Conservation (phyloP, 2,329 filamentous ascomycete genomes). For the Dactylella cylindrospora region DNA sequence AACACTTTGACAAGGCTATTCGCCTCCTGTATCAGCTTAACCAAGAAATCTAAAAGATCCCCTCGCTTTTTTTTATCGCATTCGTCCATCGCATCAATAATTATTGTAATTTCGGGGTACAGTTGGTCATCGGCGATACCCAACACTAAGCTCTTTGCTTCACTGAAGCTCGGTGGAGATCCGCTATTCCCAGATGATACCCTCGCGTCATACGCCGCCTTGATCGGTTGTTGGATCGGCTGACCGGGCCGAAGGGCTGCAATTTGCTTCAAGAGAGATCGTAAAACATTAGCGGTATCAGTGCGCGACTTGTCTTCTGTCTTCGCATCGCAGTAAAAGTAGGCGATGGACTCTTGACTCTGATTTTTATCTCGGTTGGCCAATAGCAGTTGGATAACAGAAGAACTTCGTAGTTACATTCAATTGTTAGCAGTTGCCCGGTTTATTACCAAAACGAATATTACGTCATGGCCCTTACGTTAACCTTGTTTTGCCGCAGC, state of each 20-base stretch:
- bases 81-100: constrained; percentile 53
- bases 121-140: constrained; percentile 49
- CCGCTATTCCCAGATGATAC: neutral
- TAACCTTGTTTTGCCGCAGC: constrained; percentile 50
- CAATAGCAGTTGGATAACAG: constrained; percentile 30
- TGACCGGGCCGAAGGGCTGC: neutral
- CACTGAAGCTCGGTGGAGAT: constrained; percentile 11
- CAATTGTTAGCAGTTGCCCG: neutral
- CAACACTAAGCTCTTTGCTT: neutral
- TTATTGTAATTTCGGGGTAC: constrained; percentile 50
- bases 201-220: constrained; percentile 2
- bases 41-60: constrained; percentile 48
- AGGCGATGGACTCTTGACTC: constrained; percentile 50
- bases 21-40: constrained; percentile 46
- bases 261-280: constrained; percentile 47
- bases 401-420: neutral
- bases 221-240: constrained; percentile 9
- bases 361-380: constrained; percentile 1
- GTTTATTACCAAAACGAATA: neutral
- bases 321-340: constrained; percentile 52
- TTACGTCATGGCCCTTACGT: constrained; percentile 47
- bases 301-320: constrained; percentile 46
- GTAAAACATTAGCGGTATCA: constrained; percentile 50
- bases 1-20: constrained; percentile 51
- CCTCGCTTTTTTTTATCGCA: constrained; percentile 48